Evolutionary conservation across 192 early-diverging fungal genomes (phyloP).

Genomic region (Umbelopsis ramanniana): DNA sequence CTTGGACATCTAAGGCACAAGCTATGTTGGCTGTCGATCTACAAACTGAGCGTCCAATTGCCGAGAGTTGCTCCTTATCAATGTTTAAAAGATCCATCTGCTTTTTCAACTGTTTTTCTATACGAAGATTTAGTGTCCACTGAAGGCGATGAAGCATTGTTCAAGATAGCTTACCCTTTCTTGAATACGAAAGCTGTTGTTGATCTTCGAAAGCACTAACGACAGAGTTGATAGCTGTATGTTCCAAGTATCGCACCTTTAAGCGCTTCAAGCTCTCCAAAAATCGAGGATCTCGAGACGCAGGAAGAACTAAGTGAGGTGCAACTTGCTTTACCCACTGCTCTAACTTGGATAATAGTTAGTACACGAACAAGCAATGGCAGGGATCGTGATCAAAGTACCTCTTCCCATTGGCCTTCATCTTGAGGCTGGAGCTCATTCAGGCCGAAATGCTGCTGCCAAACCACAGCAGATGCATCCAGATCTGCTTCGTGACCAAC

Average conservation of each 20-base stretch:
- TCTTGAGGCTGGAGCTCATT: neutral
- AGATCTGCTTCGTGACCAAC: neutral
- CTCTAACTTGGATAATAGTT: neutral
- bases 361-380: neutral
- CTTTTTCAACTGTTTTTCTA: neutral
- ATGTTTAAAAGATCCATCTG: neutral
- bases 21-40: neutral
- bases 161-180: neutral
- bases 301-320: neutral
- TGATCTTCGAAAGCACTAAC: neutral
- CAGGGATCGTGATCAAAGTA: neutral
- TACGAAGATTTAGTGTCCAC: neutral
- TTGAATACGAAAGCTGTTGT: neutral
- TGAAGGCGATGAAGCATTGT: neutral
- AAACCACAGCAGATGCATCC: neutral
- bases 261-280: conserved; percentile 1
- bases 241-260: neutral
- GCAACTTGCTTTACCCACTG: neutral
- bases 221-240: neutral
- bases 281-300: neutral
- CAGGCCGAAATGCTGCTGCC: conserved; percentile 8
- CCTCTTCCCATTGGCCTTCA: neutral
- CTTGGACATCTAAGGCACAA: neutral
- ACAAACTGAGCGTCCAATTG: neutral
- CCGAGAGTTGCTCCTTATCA: neutral